phyloP scores from a whole-genome alignment of 1,284 basidiomycete species.

The Ganoderma multipileum region DNA sequence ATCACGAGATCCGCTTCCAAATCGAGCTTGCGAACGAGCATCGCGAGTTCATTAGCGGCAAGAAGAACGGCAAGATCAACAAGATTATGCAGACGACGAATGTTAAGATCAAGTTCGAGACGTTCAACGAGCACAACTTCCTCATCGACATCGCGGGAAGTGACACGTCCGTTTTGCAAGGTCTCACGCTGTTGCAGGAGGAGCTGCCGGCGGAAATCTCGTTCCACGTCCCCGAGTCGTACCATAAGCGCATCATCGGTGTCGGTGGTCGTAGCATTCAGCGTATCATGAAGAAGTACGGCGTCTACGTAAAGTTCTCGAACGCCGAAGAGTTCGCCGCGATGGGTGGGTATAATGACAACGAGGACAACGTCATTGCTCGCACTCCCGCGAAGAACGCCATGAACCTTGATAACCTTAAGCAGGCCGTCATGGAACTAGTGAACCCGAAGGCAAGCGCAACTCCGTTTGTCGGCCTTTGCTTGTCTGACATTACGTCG shows the following conservation, averaged over 20 bases:
- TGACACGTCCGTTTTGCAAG: slow-evolving; percentile 85
- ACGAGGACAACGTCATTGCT: slow-evolving; percentile 98
- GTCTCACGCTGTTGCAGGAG: slow-evolving; percentile 91
- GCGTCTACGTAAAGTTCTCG: slow-evolving; percentile 99
- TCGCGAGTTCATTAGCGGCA: slow-evolving; percentile 97
- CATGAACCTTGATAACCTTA: slow-evolving; percentile 93
- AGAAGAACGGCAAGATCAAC: slow-evolving; percentile 99
- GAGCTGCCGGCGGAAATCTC: slow-evolving; percentile 99
- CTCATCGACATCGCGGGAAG: slow-evolving; percentile 92
- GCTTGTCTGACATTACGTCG: slow-evolving; percentile 18
- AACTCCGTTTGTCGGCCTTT: slow-evolving; percentile 2
- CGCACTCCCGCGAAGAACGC: slow-evolving; percentile 98
- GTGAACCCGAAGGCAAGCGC: slow-evolving; percentile 88
- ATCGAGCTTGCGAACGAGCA: slow-evolving; percentile 98
- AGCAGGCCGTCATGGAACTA: slow-evolving; percentile 97
- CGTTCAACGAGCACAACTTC: slow-evolving; percentile 99
- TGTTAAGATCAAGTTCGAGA: slow-evolving; percentile 99
- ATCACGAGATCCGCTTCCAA: slow-evolving; percentile 98
- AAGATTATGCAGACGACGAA: slow-evolving; percentile 97
- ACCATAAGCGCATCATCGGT: slow-evolving; percentile 99
- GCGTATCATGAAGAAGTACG: slow-evolving; percentile 99
- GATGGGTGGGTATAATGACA: slow-evolving; percentile 95
- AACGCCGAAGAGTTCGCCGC: slow-evolving; percentile 98
- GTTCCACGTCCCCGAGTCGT: slow-evolving; percentile 98
- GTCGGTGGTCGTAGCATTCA: slow-evolving; percentile 99